Base-by-base conservation (phyloP, 495 filamentous ascomycete genomes). In the Aspergillus heteromorphus region DNA sequence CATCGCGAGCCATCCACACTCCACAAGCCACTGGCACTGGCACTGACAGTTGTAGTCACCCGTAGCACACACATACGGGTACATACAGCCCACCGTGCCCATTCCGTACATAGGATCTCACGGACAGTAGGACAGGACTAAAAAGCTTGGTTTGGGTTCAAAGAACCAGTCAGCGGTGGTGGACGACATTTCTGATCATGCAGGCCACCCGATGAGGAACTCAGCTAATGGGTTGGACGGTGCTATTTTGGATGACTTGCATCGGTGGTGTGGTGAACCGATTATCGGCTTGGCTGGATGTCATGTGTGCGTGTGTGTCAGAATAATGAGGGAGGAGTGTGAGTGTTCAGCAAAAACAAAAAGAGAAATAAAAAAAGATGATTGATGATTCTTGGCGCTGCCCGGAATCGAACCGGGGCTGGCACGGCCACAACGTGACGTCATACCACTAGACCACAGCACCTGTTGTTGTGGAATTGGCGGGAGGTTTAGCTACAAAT, bases 371-470 rank as follows among this genome's bases (percentile, higher is more conserved):
- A 27, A 45, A 51, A 31, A 20, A 42, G 38, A 51, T 34, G 14
- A 10, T 34, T 30, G 13, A 40, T 18, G 29, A 45, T n/a, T 56
- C 55, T 40, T 67, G 65, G 65, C 58, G 56, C 75, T 87, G 30
- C 85, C 90, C 31, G 78, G 78, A 62, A 87, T 96, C 54, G 73
- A 85, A 61, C 91, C 91, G 7, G 91, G 90, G 56, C 95, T 95
- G 67, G 79, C 95, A 31, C 78, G 79, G 57, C 84, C 86, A 52
- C 78, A 92, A 65, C 59, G 63, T 65, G 58, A 63, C 63, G 61
- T 68, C 65, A 56, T 68, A 65, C 65, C 63, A 65, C 57, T 63
- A 62, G 57, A 65, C 63, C 60, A 65, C 54, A 48, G 61, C 59
- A 64, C 61, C 61, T 52, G 23, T 40, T 56, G 34, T 40, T 53